phyloP scores from a whole-genome alignment of 192 early-diverging fungal genomes.

The Linnemannia elongata region DNA sequence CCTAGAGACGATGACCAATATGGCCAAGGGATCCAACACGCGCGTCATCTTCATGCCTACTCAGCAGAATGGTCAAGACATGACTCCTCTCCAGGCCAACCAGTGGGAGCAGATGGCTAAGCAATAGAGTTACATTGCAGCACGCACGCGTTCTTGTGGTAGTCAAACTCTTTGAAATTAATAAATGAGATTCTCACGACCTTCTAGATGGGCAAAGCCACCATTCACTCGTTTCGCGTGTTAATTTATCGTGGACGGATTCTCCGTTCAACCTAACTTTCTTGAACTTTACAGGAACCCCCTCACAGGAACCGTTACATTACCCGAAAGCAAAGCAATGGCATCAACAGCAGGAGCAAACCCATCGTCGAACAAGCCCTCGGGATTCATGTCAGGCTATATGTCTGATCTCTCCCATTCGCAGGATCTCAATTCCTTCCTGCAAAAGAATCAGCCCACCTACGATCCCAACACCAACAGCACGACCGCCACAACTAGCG shows the following conservation, averaged over 20 bases:
- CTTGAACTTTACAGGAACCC: not conserved
- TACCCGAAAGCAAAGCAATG: not conserved
- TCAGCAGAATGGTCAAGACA: not conserved
- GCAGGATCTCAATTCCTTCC: constrained; percentile 50
- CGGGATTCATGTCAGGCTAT: constrained; percentile 52
- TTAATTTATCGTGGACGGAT: not conserved
- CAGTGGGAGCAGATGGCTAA: constrained; percentile 34
- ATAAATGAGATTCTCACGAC: not conserved
- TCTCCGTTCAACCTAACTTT: not conserved
- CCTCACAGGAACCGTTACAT: not conserved
- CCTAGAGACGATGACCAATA: constrained; percentile 82
- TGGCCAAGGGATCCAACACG: constrained; percentile 78
- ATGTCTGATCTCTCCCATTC: constrained; percentile 48
- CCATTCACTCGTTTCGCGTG: not conserved
- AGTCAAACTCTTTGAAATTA: not conserved
- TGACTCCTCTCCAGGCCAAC: constrained; percentile 29
- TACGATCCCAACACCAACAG: constrained; percentile 33
- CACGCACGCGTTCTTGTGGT: not conserved
- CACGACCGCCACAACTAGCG: not conserved
- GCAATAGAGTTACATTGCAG: not conserved
- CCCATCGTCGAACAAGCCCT: constrained; percentile 22
- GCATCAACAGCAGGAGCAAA: constrained; percentile 22
- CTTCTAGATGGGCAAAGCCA: not conserved
- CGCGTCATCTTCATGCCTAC: constrained; percentile 81
- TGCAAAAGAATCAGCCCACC: constrained; percentile 48